Percentiles rank a stretch among this genome's conserved stretches.
Conservation (phyloP, 2,329 filamentous ascomycete species). For the Colletotrichum tropicale region DNA sequence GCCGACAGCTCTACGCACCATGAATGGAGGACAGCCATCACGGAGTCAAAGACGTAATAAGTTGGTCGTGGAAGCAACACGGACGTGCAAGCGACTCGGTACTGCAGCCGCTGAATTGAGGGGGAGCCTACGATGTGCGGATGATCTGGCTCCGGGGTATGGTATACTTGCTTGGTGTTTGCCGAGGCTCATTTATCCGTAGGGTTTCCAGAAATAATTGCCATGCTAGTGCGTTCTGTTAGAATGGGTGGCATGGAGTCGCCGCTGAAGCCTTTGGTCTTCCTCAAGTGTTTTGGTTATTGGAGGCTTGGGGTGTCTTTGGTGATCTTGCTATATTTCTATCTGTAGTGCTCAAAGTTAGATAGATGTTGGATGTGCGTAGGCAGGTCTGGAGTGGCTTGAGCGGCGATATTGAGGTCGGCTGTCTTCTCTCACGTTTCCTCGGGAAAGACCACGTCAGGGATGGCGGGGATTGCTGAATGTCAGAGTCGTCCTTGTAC, state of each 20-base stretch:
- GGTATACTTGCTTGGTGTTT: neutral
- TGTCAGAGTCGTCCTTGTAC: no score
- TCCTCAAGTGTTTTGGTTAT: neutral
- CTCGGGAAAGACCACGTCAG: neutral
- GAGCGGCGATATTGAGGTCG: neutral
- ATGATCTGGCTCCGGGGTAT: neutral
- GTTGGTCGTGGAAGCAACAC: neutral
- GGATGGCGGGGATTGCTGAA: neutral
- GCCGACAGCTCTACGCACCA: neutral
- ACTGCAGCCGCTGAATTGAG: neutral
- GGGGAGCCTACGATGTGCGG: neutral
- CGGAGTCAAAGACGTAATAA: neutral
- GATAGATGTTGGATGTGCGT: neutral
- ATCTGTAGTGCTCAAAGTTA: neutral
- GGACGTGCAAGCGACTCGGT: neutral
- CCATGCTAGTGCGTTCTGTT: neutral
- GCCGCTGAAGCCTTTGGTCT: neutral
- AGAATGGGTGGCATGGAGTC: neutral
- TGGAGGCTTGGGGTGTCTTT: neutral
- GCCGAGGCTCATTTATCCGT: neutral
- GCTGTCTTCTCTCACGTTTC: neutral
- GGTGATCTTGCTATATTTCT: neutral
- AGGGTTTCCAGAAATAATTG: neutral
- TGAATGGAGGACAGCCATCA: neutral
- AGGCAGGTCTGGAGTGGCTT: neutral